Evolutionary conservation across 805 yeast genomes (phyloP).

Genomic region (Zygotorulaspora chibaensis): DNA sequence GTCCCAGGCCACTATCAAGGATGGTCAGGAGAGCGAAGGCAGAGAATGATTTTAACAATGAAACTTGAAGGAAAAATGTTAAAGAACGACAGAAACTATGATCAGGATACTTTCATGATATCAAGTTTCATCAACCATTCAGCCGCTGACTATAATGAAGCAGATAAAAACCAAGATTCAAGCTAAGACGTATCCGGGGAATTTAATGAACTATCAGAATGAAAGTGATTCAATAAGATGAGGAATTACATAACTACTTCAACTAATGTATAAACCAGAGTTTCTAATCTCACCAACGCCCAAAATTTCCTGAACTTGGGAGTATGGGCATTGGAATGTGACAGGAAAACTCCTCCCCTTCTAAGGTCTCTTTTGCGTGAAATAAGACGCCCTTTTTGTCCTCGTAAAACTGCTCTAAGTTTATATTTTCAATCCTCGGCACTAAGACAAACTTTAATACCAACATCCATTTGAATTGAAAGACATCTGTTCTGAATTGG

Average conservation of each 20-base stretch:
- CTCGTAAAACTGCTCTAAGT: slow-evolving; percentile 29
- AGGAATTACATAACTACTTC: not conserved
- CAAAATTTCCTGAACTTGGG: slow-evolving; percentile 45
- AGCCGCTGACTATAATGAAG: too few relatives aligned
- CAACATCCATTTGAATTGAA: slow-evolving; percentile 39
- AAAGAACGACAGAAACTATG: not conserved
- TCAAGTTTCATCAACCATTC: too few relatives aligned
- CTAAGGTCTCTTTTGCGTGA: slow-evolving; percentile 34
- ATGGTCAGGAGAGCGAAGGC: not conserved
- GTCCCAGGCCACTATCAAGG: not conserved
- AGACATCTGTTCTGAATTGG: slow-evolving; percentile 40
- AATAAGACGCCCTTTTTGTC: slow-evolving; percentile 37
- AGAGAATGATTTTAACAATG: not conserved
- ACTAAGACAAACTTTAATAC: slow-evolving; percentile 37
- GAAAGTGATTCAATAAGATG: not conserved
- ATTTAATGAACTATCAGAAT: not conserved
- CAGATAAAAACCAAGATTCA: not conserved
- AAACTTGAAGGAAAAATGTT: not conserved
- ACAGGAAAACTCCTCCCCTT: slow-evolving; percentile 41
- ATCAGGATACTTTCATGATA: too few relatives aligned
- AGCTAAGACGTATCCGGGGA: not conserved
- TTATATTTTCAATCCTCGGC: slow-evolving; percentile 17
- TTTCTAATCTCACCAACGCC: slow-evolving; percentile 39
- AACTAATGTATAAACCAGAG: not conserved
- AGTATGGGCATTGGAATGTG: slow-evolving; percentile 43